Evolutionary conservation across 768 basidiomycete genomes (phyloP).

Genomic region (Saitozyma sp.): DNA sequence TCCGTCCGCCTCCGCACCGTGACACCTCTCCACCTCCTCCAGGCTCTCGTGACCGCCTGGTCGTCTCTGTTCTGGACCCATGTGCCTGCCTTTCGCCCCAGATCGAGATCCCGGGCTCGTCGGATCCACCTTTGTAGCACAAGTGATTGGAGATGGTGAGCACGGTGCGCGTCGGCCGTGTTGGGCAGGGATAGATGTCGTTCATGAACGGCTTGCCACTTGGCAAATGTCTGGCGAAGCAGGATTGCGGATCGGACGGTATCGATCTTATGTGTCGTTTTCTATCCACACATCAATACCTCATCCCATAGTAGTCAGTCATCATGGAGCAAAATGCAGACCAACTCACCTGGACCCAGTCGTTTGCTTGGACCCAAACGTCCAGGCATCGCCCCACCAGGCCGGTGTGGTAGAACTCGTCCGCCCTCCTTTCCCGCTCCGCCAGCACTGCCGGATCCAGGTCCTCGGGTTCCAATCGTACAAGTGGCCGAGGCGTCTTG

Average conservation of each 20-base stretch:
- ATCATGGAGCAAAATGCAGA: not conserved
- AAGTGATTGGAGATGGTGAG: conserved; percentile 12
- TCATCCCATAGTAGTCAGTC: conserved; percentile 3
- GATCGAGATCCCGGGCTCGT: conserved; percentile 11
- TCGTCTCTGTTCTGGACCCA: not conserved
- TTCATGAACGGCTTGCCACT: conserved; percentile 26
- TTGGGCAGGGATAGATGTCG: conserved; percentile 25
- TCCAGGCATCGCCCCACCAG: conserved; percentile 45
- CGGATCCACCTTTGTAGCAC: conserved; percentile 21
- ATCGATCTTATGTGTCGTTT: conserved; percentile 25
- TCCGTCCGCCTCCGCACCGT: conserved; percentile 14
- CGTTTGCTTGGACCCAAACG: conserved; percentile 34
- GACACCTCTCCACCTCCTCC: conserved; percentile 21
- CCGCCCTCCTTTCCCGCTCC: conserved; percentile 35
- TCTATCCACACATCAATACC: too few relatives aligned
- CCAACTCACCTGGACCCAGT: conserved; percentile 35
- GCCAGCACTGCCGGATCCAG: not conserved
- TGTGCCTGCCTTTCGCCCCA: conserved; percentile 9
- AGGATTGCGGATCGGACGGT: conserved; percentile 30
- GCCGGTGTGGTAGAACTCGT: conserved; percentile 37
- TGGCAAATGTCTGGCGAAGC: conserved; percentile 33
- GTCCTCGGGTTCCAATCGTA: not conserved
- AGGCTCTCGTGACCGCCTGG: conserved; percentile 2
- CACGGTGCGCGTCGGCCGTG: conserved; percentile 34
- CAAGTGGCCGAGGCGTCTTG: conserved; percentile 5